Evolutionary conservation across 106 monocot genomes (phyloP).

Genomic region (Gastrodia elata): DNA sequence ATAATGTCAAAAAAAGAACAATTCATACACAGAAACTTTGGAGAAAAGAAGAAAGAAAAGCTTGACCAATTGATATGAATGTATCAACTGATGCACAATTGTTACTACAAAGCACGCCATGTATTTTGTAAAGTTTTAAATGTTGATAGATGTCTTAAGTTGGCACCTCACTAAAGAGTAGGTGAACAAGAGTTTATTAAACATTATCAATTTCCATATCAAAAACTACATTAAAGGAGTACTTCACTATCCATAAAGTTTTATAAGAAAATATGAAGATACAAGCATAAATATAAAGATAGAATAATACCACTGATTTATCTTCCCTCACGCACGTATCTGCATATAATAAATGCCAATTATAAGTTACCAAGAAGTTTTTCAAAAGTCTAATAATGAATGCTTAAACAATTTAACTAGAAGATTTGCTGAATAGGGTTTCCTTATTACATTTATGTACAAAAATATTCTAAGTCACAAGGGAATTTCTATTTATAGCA

Average conservation of each 20-base stretch:
- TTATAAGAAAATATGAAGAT: not conserved
- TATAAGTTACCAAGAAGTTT: not conserved
- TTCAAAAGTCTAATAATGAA: not conserved
- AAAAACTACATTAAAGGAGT: not conserved
- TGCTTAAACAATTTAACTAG: no score
- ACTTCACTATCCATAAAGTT: not conserved
- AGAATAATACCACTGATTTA: conserved; percentile 3
- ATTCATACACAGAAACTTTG: no score
- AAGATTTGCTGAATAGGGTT: no score
- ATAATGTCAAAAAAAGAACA: no score
- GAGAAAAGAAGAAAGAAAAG: no score
- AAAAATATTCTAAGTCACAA: no score
- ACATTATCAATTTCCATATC: not conserved
- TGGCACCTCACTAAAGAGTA: not conserved
- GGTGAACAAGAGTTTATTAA: not conserved
- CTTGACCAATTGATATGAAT: not conserved
- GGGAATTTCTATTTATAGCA: no score
- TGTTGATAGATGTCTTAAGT: not conserved
- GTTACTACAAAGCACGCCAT: not conserved
- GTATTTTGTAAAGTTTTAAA: not conserved
- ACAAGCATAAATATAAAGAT: not conserved
- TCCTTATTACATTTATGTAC: no score
- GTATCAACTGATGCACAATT: not conserved
- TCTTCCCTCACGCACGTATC: not conserved
- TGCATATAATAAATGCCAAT: not conserved